A percentile compares a stretch with the other conserved stretches of the same genome.
These are phyloP conservation scores for Brassica incana DNA, from an alignment of 345 rosid genomes.

Conservation along the genomic window DNA sequence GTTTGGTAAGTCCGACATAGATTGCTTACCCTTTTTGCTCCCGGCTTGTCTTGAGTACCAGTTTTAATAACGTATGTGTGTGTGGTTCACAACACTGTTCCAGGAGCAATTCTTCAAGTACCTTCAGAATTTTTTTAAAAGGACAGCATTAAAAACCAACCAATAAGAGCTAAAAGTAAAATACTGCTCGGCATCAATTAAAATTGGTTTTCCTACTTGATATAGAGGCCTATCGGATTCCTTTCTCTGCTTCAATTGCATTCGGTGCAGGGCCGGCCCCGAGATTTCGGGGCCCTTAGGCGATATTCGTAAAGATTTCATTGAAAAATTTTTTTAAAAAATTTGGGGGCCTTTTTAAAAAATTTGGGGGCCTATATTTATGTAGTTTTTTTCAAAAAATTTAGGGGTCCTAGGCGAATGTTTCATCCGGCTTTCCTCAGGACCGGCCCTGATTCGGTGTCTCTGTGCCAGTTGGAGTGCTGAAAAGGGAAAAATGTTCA, in stretches of 20 bases:
- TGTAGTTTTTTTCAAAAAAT: too few species aligned
- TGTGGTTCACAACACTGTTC: slow-evolving; percentile 85
- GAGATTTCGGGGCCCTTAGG: too few species aligned
- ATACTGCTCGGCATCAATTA: not conserved
- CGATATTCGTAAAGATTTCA: too few species aligned
- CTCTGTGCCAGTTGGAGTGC: slow-evolving; percentile 98
- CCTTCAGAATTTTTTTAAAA: slow-evolving; percentile 38
- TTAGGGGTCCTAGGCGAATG: too few species aligned
- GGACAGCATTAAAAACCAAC: not conserved
- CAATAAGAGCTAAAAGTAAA: not conserved
- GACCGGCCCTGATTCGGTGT: not conserved
- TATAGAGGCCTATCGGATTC: slow-evolving; percentile 91
- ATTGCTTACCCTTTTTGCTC: slow-evolving; percentile 83
- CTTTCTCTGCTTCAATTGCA: slow-evolving; percentile 88
- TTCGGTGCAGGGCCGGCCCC: slow-evolving; percentile 47
- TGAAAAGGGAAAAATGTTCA: slow-evolving; percentile 24
- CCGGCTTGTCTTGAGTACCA: slow-evolving; percentile 77
- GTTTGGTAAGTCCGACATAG: not conserved
- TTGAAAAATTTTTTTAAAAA: too few species aligned
- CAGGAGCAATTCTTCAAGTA: slow-evolving; percentile 83
- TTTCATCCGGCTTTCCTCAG: too few species aligned
- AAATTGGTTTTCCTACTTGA: slow-evolving; percentile 53
- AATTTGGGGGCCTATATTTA: too few species aligned
- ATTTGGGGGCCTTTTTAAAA: too few species aligned
- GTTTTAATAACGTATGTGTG: slow-evolving; percentile 70